These are phyloP conservation scores for Syzygium jambos DNA, from an alignment of 345 rosid genomes.

Conservation along the genomic window DNA sequence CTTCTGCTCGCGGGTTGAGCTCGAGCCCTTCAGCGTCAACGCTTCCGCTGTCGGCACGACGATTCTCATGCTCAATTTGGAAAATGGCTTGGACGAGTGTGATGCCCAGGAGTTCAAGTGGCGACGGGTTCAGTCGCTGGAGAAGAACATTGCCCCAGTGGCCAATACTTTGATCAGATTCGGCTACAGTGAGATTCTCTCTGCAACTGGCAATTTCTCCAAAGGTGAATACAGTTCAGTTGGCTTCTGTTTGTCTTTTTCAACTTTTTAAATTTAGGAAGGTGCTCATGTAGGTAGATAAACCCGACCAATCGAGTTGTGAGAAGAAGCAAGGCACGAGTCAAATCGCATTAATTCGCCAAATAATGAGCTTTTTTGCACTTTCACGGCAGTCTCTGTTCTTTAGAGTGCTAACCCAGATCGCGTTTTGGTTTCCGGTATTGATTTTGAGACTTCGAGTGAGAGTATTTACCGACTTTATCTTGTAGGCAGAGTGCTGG, in stretches of 20 bases:
- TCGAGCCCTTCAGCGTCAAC: slow-evolving; percentile 50
- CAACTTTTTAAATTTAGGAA: neutral
- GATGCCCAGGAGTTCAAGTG: slow-evolving; percentile 43
- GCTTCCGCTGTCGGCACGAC: slow-evolving; percentile 43
- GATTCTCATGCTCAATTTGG: slow-evolving; percentile 79
- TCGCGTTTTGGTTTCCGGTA: neutral
- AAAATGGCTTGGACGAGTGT: slow-evolving; percentile 48
- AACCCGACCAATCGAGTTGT: neutral
- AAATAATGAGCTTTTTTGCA: neutral
- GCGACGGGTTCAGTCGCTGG: slow-evolving; percentile 61
- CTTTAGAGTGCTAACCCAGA: neutral
- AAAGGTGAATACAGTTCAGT: slow-evolving; percentile 31
- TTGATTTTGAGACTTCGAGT: neutral
- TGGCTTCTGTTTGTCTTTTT: neutral
- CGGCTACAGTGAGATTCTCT: slow-evolving; percentile 54
- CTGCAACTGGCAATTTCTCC: slow-evolving; percentile 76
- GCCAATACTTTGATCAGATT: slow-evolving; percentile 48
- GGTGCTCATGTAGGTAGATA: neutral
- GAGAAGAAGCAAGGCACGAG: neutral
- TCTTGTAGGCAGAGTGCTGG: slow-evolving; percentile 73
- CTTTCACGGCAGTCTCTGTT: neutral
- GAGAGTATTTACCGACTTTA: neutral
- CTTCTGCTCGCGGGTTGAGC: slow-evolving; percentile 75
- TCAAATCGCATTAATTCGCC: neutral
- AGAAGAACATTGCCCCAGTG: slow-evolving; percentile 71